Conservation (phyloP, 1,139 yeast genomes). For the Protomyces lactucae-debilis region DNA sequence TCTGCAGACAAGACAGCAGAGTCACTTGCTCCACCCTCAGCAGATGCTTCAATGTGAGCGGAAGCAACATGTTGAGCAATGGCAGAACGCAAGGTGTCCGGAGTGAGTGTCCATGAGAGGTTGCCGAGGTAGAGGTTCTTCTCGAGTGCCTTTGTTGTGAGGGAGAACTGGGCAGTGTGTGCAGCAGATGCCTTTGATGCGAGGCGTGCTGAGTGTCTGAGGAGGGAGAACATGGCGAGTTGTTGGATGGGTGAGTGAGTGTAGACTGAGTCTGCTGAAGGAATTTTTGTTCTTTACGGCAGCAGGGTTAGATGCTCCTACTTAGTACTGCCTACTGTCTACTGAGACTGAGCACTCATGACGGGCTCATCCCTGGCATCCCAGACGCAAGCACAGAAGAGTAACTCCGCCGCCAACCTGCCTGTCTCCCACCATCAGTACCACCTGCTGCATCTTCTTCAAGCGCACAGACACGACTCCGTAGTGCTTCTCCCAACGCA, state of each 20-base stretch:
- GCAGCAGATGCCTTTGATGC: not conserved
- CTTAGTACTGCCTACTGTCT: no score
- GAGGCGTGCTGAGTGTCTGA: not conserved
- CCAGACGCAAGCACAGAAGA: not conserved
- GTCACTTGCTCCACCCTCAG: not conserved
- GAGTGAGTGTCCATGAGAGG: slow-evolving; percentile 81
- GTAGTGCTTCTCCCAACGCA: no score
- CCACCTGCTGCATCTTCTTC: not conserved
- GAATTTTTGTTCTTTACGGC: not conserved
- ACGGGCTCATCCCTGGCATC: not conserved
- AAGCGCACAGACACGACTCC: no score
- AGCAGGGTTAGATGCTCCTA: not conserved
- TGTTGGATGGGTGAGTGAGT: no score
- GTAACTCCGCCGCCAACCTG: not conserved
- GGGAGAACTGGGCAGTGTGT: not conserved
- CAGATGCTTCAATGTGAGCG: not conserved
- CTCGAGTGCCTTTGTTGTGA: slow-evolving; percentile 53
- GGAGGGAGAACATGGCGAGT: not conserved
- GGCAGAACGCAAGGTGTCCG: slow-evolving; percentile 66
- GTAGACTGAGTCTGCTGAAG: not conserved
- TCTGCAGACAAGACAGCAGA: not conserved
- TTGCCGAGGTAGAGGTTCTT: slow-evolving; percentile 95
- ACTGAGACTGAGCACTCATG: no score
- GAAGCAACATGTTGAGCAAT: slow-evolving; percentile 41
- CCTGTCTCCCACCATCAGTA: not conserved